Base-by-base conservation (phyloP, 1,284 basidiomycete species). In the Apiotrichum gracile region DNA sequence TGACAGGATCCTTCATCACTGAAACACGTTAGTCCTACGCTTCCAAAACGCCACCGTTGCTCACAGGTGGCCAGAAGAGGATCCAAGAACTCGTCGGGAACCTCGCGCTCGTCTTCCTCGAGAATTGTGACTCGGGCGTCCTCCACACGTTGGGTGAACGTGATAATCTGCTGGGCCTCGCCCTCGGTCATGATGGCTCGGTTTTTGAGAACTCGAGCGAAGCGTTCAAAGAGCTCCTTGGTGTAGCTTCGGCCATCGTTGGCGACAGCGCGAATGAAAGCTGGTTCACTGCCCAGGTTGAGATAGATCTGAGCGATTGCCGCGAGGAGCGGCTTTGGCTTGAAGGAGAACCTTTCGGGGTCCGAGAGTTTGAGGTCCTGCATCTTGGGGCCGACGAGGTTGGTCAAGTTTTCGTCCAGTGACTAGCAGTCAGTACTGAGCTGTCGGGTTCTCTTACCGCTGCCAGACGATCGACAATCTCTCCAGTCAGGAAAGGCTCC, bases 1-100 rank as follows among this genome's bases (percentile, higher is more conserved):
- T 83, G 55, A 98, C 94, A 1, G 96, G 96, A 70, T 98, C 91
- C 54, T 85, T 86, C 96, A 99, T 99, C 53, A 99, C 91, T 94
- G 63, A 6, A 25, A 24, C 42, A 27, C 38, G 19, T 14, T 26
- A 14, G 9, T 35, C 21, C 14, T 12, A 2, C 9, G 16, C 35
- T 46, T 10, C 33, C n/a, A 29, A 31, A 39, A 26, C 12, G 4
- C 35, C 8, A 22, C 12, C 27, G 24, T 10, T 16, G 61, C 64
- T 47, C 41, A 67, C 63, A 51, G 10, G 67, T 69, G 2, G 66
- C 63, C 6, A 69, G 51, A 16, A 69, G 53, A 3, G 65, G 61
- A 53, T 70, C 63, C 91, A 51, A 93, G 80, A 87, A 98, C 69
- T 98, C 94, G 54, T 99, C 96, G 0, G 96, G 96, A 42, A 96